Conservation (phyloP, 139 green algal species). For the Tetraselmis chui region DNA sequence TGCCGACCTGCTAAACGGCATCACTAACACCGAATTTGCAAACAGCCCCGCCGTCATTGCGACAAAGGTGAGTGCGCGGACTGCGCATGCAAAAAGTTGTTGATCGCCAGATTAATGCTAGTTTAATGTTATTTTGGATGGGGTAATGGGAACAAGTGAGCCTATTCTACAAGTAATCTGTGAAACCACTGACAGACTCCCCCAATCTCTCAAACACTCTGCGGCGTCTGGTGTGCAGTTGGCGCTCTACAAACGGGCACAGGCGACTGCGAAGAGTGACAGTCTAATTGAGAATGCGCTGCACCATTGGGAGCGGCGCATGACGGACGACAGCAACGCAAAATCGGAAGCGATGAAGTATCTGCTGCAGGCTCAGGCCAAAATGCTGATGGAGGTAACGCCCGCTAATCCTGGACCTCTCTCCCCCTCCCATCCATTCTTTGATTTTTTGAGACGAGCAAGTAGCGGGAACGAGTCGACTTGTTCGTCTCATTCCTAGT, state of each 20-base stretch:
- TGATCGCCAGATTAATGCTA: no score
- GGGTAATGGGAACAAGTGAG: no score
- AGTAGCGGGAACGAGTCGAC: no score
- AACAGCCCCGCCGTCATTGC: background rate
- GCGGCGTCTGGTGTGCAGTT: no score
- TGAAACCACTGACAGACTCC: background rate
- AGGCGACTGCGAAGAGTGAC: slow-evolving; percentile 14
- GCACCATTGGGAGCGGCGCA: slow-evolving; percentile 23
- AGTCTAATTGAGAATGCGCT: slow-evolving; percentile 35
- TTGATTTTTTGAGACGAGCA: no score
- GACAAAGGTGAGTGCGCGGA: background rate
- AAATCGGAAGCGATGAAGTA: slow-evolving; percentile 24
- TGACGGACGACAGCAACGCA: background rate
- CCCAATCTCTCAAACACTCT: background rate
- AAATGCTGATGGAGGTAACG: slow-evolving; percentile 45
- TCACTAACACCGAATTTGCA: background rate
- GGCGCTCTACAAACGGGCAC: background rate
- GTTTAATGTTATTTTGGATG: no score
- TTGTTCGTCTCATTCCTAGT: no score
- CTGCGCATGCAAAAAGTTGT: no score
- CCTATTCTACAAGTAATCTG: no score
- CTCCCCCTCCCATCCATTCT: no score
- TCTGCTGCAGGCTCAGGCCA: slow-evolving; percentile 52
- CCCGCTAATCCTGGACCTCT: no score
- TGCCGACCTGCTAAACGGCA: background rate